Evolutionary conservation across 2,329 filamentous ascomycete species (phyloP), one percentile per base, ranked within the genome.

Genomic region (Conoideocrella luteorostrata): DNA sequence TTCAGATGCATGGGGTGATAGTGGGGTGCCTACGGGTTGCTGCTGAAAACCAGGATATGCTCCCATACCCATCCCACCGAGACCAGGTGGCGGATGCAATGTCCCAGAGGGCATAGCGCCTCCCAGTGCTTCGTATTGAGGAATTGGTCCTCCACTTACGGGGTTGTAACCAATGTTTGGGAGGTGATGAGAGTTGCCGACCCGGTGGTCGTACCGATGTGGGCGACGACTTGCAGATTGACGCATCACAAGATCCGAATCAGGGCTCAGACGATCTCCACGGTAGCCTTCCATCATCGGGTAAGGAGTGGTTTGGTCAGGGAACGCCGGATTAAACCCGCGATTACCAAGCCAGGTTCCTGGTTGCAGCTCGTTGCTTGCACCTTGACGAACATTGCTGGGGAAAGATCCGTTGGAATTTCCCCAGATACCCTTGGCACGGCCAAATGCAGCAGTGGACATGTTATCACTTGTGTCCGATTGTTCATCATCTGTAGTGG

Each of bases 1-100:
- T 57, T 89, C 85, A 4, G 78, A 82, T 21, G 84, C 85, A 52
- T 86, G 80, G 11, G 85, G 83, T 15, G 85, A 88, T 33, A 89
- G 69, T 7, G 81, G 72, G 15, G 82, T 86, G 21, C 80, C 77
- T 48, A 78, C 71, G 21, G 78, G 69, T 50, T 77, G 77, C 52
- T 73, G 72, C 49, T 73, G 73, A 53, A 76, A 81, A 32, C 64
- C 53, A 42, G 69, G 63, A 50, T 66, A 77, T 62, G 67, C 63
- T 12, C 64, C 52, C 57, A 72, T 57, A 18, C 63, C 64, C 56
- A 71, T 63, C 9, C 61, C 56, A 21, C 58, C 54, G 30, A 64
- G 60, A 29, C 60, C 60, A 23, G 64, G 67, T 10, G 61, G 49
- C 34, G 62, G 55, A 41, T 54, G 58, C 41, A 62, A 55, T n/a